Evolutionary conservation across 345 rosid species (phyloP).

Genomic region (Acer yangbiense): DNA sequence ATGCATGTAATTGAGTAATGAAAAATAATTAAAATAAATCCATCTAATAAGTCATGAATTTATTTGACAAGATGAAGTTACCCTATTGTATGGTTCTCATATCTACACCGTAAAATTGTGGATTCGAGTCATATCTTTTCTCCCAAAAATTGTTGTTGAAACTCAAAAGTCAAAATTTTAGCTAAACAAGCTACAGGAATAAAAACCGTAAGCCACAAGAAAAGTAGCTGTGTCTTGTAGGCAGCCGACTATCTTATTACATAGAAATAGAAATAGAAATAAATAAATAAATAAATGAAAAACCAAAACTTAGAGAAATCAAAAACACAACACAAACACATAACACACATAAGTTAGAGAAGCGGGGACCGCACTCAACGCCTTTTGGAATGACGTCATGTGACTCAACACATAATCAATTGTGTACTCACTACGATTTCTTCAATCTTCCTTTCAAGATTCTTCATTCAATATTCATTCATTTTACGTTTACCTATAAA

Average conservation of each 20-base stretch:
- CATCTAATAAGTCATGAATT: too few species aligned
- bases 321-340: neutral
- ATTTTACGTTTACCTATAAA: slow-evolving; percentile 12
- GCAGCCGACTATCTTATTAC: neutral
- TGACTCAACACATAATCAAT: slow-evolving; percentile 19
- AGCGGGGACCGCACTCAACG: slow-evolving; percentile 58
- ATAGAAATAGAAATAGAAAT: neutral
- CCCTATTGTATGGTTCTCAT: too few species aligned
- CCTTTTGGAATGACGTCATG: slow-evolving; percentile 42
- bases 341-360: neutral
- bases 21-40: too few species aligned
- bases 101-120: too few species aligned
- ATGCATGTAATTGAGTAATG: too few species aligned
- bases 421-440: slow-evolving; percentile 37
- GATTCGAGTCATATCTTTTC: too few species aligned
- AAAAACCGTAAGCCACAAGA: slow-evolving; percentile 16
- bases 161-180: slow-evolving; percentile 1
- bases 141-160: fast-evolving
- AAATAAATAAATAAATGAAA: neutral
- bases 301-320: neutral
- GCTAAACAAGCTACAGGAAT: slow-evolving; percentile 16
- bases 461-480: neutral
- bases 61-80: too few species aligned
- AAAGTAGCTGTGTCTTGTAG: neutral
- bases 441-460: neutral